Evolutionary conservation across 1,284 basidiomycete genomes (phyloP).

Genomic region (Xanthoconium separans): DNA sequence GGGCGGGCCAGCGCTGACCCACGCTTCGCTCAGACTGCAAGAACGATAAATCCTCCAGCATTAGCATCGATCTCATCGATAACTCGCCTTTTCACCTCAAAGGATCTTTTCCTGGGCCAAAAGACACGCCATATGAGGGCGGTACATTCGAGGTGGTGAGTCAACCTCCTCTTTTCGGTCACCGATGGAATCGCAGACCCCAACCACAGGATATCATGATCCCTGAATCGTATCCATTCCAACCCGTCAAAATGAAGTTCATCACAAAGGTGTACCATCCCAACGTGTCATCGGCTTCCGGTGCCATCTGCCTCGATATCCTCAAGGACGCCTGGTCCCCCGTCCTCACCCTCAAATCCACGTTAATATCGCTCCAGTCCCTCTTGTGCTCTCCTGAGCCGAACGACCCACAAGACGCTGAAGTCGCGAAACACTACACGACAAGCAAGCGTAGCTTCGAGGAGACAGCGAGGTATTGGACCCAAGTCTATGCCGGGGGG

Average conservation of each 20-base stretch:
- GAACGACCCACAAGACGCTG: conserved; percentile 96
- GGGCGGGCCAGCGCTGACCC: neutral
- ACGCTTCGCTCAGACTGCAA: conserved; percentile 70
- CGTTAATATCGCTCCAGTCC: conserved; percentile 93
- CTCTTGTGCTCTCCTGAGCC: conserved; percentile 97
- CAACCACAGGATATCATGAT: conserved; percentile 84
- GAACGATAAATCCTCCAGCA: conserved; percentile 86
- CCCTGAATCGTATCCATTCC: conserved; percentile 93
- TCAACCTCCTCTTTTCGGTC: conserved; percentile 19
- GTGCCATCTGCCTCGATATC: conserved; percentile 88
- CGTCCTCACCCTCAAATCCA: conserved; percentile 94
- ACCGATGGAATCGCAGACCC: conserved; percentile 6
- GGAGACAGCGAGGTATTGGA: conserved; percentile 93
- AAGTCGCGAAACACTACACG: conserved; percentile 96
- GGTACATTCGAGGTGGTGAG: conserved; percentile 91
- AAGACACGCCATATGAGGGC: conserved; percentile 92
- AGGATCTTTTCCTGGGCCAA: conserved; percentile 89
- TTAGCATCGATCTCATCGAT: conserved; percentile 84
- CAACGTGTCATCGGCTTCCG: conserved; percentile 92
- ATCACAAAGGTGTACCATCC: conserved; percentile 97
- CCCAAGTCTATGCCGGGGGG: conserved; percentile 83
- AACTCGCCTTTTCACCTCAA: conserved; percentile 86
- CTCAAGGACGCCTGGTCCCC: conserved; percentile 92
- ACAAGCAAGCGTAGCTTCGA: conserved; percentile 87
- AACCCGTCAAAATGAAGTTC: conserved; percentile 99